Evolutionary conservation across 768 basidiomycete species (phyloP), one percentile per base, ranked within the genome.

Genomic region (Boletus rufocinnamomeus): DNA sequence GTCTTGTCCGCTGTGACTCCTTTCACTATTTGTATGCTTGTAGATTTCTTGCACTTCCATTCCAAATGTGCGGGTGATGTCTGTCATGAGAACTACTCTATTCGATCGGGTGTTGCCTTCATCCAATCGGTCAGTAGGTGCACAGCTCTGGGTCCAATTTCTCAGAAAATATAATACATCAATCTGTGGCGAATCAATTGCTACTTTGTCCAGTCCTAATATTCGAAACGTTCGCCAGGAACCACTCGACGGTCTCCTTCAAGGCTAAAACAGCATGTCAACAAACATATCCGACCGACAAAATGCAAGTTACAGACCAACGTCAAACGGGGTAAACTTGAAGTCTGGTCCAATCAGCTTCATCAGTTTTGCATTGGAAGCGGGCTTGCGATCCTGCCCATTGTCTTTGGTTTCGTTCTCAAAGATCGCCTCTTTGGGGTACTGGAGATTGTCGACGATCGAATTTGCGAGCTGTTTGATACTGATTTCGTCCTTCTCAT

Each of bases 361-460:
- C 50, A 92, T 69, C 7, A 97, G 78, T 73, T 95, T 96, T 68
- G 83, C 85, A 75, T 98, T 98, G 38, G 93, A 93, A 19, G 95
- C 95, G 1, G 95, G 95, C 76, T 98, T 98, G 64, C 95, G 87
- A 83, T 88, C 95, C 73, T 98, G 95, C 2, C 96, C 95, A 67
- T 98, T 96, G 10, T 95, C 85, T 52, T 85, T 63, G 38, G 58
- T 14, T 53, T 73, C 64, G 56, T 74, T 84, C 74, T 97, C 93
- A 73, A 95, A 97, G 27, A 8, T 73, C 66, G 93, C 93, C 52
- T 89, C 81, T 57, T 91, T 90, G 57, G 87, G 62, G 77, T 93
- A 95, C 44, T 83, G 84, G 44, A 97, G 78, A 14, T 88, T 87
- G 60, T 85, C 85, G 64, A 93, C 94, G 67, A 98, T 91, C n/a